phyloP scores from a whole-genome alignment of 2,329 filamentous ascomycete genomes.

The Trichothecium sympodiale region DNA sequence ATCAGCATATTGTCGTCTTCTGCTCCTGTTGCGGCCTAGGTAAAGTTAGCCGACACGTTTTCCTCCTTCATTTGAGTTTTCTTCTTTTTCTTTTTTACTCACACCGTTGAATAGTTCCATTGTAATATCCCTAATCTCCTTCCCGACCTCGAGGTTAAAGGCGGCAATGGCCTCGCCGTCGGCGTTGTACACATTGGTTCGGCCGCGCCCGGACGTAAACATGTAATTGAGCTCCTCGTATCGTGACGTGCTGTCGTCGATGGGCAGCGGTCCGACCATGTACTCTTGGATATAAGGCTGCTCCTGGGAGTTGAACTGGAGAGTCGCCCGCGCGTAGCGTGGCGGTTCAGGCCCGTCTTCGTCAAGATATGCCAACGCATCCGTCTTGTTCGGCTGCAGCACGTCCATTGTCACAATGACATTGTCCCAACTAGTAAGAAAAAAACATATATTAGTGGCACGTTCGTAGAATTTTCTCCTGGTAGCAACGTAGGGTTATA shows the following conservation, averaged over 20 bases:
- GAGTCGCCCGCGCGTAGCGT: constrained; percentile 30
- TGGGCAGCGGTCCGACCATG: constrained; percentile 36
- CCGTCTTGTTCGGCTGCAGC: constrained; percentile 37
- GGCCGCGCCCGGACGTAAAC: constrained; percentile 22
- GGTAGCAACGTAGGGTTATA: too few species aligned
- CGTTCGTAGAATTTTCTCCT: constrained; percentile 11
- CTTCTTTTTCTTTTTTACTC: too few species aligned
- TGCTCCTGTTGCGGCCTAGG: constrained; percentile 28
- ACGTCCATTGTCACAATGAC: constrained; percentile 20
- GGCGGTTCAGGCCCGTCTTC: constrained; percentile 20
- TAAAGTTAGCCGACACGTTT: neutral
- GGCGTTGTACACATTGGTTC: constrained; percentile 16
- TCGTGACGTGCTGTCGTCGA: constrained; percentile 23
- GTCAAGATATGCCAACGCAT: constrained; percentile 32
- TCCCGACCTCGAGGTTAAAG: constrained; percentile 1
- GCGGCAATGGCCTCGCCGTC: constrained; percentile 6
- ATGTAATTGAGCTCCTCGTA: constrained; percentile 28
- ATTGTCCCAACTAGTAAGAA: constrained; percentile 5
- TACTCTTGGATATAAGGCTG: constrained; percentile 30
- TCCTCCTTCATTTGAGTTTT: too few species aligned
- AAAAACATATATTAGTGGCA: neutral
- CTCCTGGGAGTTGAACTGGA: constrained; percentile 27
- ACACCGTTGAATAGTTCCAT: neutral
- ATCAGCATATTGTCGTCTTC: constrained; percentile 30
- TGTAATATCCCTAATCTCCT: neutral